A percentile compares a stretch with the other conserved stretches of the same genome.
phyloP scores from a whole-genome alignment of 495 filamentous ascomycete species.

The Clavariopsis aquatica region DNA sequence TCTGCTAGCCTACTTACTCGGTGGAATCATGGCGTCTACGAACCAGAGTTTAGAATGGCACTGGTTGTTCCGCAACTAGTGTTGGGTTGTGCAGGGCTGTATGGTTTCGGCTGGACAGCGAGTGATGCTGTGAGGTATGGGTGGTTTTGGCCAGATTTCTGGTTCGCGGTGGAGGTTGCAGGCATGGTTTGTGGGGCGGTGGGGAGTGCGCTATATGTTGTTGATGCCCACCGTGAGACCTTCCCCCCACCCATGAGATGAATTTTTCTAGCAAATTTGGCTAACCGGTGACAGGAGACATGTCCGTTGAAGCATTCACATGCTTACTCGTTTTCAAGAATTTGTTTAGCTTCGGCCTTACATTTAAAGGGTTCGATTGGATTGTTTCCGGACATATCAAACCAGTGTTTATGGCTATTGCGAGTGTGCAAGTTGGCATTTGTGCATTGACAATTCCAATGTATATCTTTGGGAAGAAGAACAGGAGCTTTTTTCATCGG shows the following conservation, averaged over 20 bases:
- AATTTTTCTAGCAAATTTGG: not conserved
- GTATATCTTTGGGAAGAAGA: conserved; percentile 82
- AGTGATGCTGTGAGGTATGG: conserved; percentile 60
- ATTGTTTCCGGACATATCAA: conserved; percentile 59
- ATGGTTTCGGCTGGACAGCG: conserved; percentile 75
- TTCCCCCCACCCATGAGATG: not conserved
- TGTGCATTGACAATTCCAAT: conserved; percentile 75
- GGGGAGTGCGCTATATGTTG: conserved; percentile 82
- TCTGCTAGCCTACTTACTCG: conserved; percentile 68
- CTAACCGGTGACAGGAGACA: conserved; percentile 57
- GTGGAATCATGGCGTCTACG: conserved; percentile 77
- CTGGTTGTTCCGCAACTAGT: conserved; percentile 80
- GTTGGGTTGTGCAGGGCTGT: conserved; percentile 76
- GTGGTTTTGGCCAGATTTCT: conserved; percentile 73
- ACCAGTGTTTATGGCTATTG: conserved; percentile 68
- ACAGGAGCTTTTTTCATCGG: conserved; percentile 68
- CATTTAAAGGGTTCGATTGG: conserved; percentile 82
- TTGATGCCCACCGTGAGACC: conserved; percentile 83
- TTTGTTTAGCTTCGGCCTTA: conserved; percentile 83
- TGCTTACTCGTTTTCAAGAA: conserved; percentile 92
- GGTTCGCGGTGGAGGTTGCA: conserved; percentile 66
- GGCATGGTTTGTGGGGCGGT: conserved; percentile 93
- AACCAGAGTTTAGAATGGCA: conserved; percentile 86
- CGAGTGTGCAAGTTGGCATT: conserved; percentile 72
- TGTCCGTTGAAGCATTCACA: conserved; percentile 89